A percentile compares a stretch with the other conserved stretches of the same genome.
Conservation (phyloP, 139 green algal genomes). For the Pseudopediastrum boryanum region DNA sequence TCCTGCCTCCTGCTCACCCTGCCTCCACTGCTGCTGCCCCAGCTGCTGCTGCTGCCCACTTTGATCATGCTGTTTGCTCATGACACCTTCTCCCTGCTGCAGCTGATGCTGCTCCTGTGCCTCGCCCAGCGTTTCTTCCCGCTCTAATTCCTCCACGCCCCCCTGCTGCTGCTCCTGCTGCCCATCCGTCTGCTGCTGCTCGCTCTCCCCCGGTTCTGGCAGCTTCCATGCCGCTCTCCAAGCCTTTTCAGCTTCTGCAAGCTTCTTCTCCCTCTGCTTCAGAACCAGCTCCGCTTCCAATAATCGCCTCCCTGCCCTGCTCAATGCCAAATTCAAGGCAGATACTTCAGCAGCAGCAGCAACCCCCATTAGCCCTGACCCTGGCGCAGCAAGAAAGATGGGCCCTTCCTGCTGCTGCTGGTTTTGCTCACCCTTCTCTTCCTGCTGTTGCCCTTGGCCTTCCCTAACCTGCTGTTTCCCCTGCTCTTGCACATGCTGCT, state of each 20-base stretch:
- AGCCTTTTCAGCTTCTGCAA: background rate
- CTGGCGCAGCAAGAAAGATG: too few species aligned
- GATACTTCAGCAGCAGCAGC: background rate
- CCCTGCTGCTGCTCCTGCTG: background rate
- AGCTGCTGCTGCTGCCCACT: background rate
- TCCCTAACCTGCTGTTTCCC: background rate
- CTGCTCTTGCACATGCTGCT: slow-evolving; percentile 27
- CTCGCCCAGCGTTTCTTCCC: too few species aligned
- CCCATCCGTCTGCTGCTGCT: slow-evolving; percentile 6
- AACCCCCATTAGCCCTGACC: too few species aligned
- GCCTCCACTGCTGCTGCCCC: background rate
- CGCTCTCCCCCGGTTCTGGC: background rate
- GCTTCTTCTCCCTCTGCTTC: background rate
- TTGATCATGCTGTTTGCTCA: too few species aligned
- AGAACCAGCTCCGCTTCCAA: background rate
- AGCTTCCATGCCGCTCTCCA: background rate
- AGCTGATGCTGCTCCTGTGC: too few species aligned
- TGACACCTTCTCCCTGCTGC: too few species aligned
- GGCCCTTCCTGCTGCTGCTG: background rate
- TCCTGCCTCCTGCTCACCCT: too few species aligned
- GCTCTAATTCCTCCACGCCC: too few species aligned
- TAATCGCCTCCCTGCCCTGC: too few species aligned
- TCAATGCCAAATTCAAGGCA: background rate
- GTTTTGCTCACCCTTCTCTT: background rate
- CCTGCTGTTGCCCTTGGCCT: slow-evolving; percentile 4